phyloP scores from a whole-genome alignment of 2,329 filamentous ascomycete genomes.

The Dothistroma septosporum region DNA sequence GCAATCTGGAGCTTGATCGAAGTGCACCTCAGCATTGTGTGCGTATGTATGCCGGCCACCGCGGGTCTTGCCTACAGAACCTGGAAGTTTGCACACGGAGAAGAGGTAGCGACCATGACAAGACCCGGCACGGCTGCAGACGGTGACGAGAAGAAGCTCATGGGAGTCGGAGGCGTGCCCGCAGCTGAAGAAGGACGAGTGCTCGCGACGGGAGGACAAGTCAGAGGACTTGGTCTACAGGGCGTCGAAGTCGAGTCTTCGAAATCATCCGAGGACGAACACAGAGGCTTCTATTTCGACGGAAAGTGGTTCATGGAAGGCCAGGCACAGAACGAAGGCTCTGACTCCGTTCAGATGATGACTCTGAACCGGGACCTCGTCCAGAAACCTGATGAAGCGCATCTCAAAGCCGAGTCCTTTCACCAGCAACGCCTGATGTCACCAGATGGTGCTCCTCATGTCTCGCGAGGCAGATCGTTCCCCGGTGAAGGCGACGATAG shows the following conservation, averaged over 20 bases:
- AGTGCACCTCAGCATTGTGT: slow-evolving; percentile 17
- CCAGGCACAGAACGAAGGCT: neutral
- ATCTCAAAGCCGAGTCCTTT: neutral
- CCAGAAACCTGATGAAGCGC: neutral
- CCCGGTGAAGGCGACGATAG: neutral
- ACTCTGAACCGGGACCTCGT: neutral
- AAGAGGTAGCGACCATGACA: neutral
- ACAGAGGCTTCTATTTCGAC: slow-evolving; percentile 2
- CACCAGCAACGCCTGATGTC: neutral
- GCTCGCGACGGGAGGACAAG: neutral
- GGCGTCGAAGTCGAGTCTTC: neutral
- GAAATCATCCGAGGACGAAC: neutral
- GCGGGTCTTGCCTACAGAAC: slow-evolving; percentile 8
- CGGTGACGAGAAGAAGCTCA: neutral
- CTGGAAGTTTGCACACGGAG: neutral
- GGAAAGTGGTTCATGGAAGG: slow-evolving; percentile 3
- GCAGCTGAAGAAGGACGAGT: neutral
- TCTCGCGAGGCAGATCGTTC: neutral
- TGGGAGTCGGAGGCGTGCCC: neutral
- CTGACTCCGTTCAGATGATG: neutral
- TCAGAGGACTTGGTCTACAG: neutral
- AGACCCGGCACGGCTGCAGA: neutral
- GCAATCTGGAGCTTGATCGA: slow-evolving; percentile 16
- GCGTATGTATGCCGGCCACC: slow-evolving; percentile 16
- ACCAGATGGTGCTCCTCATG: neutral